Evolutionary conservation across 2,329 filamentous ascomycete species (phyloP).

Genomic region (Aspergillus sp.): DNA sequence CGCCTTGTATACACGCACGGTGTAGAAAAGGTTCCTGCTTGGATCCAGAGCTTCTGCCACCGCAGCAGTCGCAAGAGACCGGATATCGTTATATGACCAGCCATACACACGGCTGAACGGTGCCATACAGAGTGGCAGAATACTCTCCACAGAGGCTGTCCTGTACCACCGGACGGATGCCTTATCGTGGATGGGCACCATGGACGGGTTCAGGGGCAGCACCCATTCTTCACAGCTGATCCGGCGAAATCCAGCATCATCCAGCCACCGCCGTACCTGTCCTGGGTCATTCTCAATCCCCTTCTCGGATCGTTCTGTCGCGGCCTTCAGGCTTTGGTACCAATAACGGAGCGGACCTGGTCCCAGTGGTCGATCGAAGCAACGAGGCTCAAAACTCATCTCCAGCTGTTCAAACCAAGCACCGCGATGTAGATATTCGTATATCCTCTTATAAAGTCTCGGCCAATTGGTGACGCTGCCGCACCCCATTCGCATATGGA

Average conservation of each 20-base stretch:
- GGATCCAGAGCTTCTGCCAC: background rate
- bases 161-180: background rate
- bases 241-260: background rate
- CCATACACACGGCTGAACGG: background rate
- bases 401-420: slow-evolving; percentile 6
- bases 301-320: background rate
- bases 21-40: background rate
- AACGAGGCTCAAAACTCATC: slow-evolving; percentile 5
- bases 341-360: background rate
- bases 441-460: background rate
- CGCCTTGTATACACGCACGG: background rate
- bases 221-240: background rate
- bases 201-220: background rate
- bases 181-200: background rate
- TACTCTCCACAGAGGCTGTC: background rate
- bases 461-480: slow-evolving; percentile 1
- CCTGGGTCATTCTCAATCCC: background rate
- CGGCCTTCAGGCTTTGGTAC: background rate
- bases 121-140: background rate
- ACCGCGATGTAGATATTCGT: background rate
- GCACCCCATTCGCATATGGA: slow-evolving; percentile 4
- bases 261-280: background rate
- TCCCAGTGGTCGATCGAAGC: background rate
- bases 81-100: background rate
- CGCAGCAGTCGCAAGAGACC: background rate